Evolutionary conservation across 164 flowering plant genomes (phyloP).

Genomic region (Stephania yunnanensis): DNA sequence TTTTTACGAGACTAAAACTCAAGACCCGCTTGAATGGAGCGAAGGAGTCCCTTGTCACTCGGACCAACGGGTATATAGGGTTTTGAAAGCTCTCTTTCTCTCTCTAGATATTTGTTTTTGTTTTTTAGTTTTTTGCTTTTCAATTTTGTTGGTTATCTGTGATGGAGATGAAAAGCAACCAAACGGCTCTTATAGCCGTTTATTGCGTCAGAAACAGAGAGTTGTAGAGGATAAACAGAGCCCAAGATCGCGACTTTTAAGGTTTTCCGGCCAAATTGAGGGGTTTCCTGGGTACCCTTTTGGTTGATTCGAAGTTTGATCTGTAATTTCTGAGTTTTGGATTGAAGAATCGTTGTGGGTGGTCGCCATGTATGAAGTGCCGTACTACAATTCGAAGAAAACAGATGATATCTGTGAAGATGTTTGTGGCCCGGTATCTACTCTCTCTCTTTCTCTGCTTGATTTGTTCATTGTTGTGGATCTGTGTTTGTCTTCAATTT

Average conservation of each 20-base stretch:
- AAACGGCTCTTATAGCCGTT: slow-evolving; percentile 4
- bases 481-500: not conserved
- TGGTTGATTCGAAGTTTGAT: not conserved
- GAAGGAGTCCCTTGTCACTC: no score
- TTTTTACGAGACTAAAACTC: no score
- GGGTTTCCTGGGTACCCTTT: not conserved
- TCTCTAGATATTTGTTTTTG: not conserved
- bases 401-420: slow-evolving; percentile 59
- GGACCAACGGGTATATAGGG: not conserved
- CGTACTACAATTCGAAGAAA: slow-evolving; percentile 53
- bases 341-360: not conserved
- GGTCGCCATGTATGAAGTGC: slow-evolving; percentile 36
- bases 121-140: not conserved
- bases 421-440: slow-evolving; percentile 31
- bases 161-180: not conserved
- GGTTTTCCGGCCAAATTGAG: not conserved
- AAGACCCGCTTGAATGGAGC: no score
- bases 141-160: not conserved
- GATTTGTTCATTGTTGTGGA: not conserved
- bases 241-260: not conserved
- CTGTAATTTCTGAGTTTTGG: not conserved
- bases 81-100: not conserved
- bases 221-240: not conserved
- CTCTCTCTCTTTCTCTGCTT: not conserved
- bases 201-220: not conserved